Evolutionary conservation across 139 green algal species (phyloP), one percentile per base, ranked within the genome.

Genomic region (Microglena sp.): DNA sequence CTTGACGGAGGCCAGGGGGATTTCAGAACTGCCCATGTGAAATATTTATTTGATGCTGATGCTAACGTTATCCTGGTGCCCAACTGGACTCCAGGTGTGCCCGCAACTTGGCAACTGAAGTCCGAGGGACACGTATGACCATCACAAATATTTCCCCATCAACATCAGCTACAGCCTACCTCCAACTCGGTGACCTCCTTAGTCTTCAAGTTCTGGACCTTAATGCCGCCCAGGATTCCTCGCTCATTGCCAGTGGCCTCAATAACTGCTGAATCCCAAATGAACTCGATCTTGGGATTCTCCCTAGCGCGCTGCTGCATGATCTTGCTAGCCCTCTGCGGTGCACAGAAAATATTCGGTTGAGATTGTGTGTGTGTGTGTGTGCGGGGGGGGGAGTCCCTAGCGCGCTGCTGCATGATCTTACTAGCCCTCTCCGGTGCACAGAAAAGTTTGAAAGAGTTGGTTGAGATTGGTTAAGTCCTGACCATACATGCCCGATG

Each of bases 271-370:
- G 27, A 80, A 72, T 84, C 72, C 79, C 81, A 92, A 33, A 91
- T 35, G 24, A 87, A 68, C 75, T 92, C 77, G 35, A 96, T 92
- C 77, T 96, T 94, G 27, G 82, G 80, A 70, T 96, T 76, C 15
- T 80, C 77, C 58, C 87, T 64, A 0, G 78, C 88, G 4, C 88
- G 82, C 59, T 84, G 80, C 72, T 84, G 76, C 79, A 85, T 82
- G 73, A 80, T 76, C 64, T 76, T 76, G 58, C 34, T 63, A 32
- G 71, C 71, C 22, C 40, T 11, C n/a, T n/a, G n/a, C n/a, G 56
- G 43, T 44, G 73, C 73, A 45, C 73, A 57, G 31, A 79, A 56
- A 2, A 46, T n/a, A n/a, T n/a, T 33, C 64, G 70, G 32, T 59
- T 77, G 45, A 24, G 40, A 11, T 11, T 50, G 40, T 50, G 40